phyloP scores from a whole-genome alignment of 2,329 filamentous ascomycete species.

The Arthrobotrys pseudoclavata region DNA sequence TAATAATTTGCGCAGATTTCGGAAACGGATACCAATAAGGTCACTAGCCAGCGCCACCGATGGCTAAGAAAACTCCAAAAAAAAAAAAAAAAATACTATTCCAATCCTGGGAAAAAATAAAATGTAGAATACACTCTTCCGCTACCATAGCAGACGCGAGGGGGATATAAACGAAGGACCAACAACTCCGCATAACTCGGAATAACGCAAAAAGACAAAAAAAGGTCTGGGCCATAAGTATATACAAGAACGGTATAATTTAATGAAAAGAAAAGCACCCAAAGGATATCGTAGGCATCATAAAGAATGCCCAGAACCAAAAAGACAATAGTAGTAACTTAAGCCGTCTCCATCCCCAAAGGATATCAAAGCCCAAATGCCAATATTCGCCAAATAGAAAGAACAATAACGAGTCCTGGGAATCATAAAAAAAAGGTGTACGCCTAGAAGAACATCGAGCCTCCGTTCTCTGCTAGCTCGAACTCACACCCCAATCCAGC shows the following conservation, averaged over 20 bases:
- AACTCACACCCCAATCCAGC: slow-evolving; percentile 64
- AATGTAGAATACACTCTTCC: slow-evolving; percentile 31
- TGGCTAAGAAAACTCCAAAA: slow-evolving; percentile 27
- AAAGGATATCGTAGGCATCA: slow-evolving; percentile 20
- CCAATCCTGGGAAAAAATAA: slow-evolving; percentile 26
- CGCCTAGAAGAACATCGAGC: slow-evolving; percentile 62
- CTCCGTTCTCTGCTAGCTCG: slow-evolving; percentile 61
- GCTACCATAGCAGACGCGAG: slow-evolving; percentile 8
- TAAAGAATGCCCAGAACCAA: slow-evolving; percentile 13
- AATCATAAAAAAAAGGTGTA: slow-evolving; percentile 32
- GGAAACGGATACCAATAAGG: background rate
- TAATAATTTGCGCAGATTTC: slow-evolving; percentile 1
- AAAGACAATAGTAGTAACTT: slow-evolving; percentile 22
- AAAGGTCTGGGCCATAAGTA: slow-evolving; percentile 6
- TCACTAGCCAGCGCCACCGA: slow-evolving; percentile 8
- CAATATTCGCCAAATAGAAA: slow-evolving; percentile 31
- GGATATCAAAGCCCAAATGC: slow-evolving; percentile 32
- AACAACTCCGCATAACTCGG: slow-evolving; percentile 35
- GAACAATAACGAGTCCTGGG: slow-evolving; percentile 38
- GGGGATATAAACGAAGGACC: slow-evolving; percentile 22
- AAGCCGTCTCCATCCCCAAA: slow-evolving; percentile 27
- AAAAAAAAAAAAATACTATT: slow-evolving; percentile 25
- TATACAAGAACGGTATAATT: slow-evolving; percentile 39
- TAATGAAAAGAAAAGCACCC: background rate
- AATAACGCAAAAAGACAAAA: slow-evolving; percentile 10